phyloP scores from a whole-genome alignment of 257 asterid genomes.

The Solanum bulbocastanum region DNA sequence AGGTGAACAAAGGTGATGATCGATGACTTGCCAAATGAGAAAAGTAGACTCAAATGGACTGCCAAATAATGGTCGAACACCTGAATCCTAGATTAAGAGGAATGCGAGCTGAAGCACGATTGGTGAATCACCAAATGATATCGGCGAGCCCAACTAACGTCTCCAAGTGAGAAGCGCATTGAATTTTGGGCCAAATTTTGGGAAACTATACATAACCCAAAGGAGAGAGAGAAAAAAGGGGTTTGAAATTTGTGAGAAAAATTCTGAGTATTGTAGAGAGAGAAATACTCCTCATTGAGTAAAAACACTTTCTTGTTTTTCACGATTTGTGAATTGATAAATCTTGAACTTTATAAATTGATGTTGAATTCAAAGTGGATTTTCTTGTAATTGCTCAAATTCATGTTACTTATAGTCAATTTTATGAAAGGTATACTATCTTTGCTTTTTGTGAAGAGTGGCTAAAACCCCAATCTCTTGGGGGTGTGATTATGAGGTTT shows the following conservation, averaged over 20 bases:
- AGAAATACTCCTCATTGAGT: background rate
- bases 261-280: background rate
- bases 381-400: background rate
- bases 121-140: too few species aligned
- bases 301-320: background rate
- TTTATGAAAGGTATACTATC: background rate
- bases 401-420: background rate
- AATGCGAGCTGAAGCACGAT: background rate
- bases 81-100: background rate
- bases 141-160: background rate
- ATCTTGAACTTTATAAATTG: background rate
- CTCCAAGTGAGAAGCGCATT: background rate
- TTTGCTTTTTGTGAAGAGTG: background rate
- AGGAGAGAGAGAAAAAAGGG: background rate
- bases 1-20: background rate
- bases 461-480: background rate
- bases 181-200: background rate
- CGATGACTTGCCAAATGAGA: background rate
- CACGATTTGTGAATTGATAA: background rate
- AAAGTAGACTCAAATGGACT: background rate
- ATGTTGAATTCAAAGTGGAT: background rate
- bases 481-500: background rate
- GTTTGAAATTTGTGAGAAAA: too few species aligned
- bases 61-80: background rate
- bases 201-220: background rate